Evolutionary conservation across 2,329 filamentous ascomycete genomes (phyloP), one percentile per base, ranked within the genome.

Genomic region (Thelonectria blattea): DNA sequence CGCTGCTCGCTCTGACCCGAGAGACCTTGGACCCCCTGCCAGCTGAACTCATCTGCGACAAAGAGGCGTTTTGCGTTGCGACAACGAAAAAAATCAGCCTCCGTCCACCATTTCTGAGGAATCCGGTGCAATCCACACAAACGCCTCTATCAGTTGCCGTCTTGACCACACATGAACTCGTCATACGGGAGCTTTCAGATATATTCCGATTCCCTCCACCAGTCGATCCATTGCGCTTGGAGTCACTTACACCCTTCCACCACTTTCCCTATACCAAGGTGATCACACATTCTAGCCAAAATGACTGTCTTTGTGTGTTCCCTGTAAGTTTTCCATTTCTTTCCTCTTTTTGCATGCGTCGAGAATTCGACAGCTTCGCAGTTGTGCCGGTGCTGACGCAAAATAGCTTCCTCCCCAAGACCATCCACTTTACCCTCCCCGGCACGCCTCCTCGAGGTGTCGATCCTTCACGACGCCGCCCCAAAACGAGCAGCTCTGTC

Each of bases 401-500:
- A 43, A 47, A 66, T 73, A 97, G 93, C 58, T 97, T 97, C 74
- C 85, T 97, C 37, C 94, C 94, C 34, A 93, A 96, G 75, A 98
- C 94, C 42, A 83, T 97, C 71, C 89, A 96, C 76, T 98, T 98
- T 76, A 88, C 89, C 68, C 82, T 91, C 58, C 85, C 86, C 11
- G 82, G 83, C 41, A 82, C 81, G 32, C 79, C 80, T 52, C 78
- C 76, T 59, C 78, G 73, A 63, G 72, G 72, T 61, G 74, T 69
- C 65, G 74, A 74, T 52, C 65, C 71, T 64, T 48, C 65, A 59
- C 73, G 68, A 70, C 63, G 69, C 66, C 62, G 71, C 56, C 58
- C 72, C 65, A 70, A 71, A 65, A 62, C 71, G 34, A 60, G 69
- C 61, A 69, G 65, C 9, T 62, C 55, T 37, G 41, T 51, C 5